phyloP scores from a whole-genome alignment of 2,329 filamentous ascomycete species.

The Ceratocystis destructans region DNA sequence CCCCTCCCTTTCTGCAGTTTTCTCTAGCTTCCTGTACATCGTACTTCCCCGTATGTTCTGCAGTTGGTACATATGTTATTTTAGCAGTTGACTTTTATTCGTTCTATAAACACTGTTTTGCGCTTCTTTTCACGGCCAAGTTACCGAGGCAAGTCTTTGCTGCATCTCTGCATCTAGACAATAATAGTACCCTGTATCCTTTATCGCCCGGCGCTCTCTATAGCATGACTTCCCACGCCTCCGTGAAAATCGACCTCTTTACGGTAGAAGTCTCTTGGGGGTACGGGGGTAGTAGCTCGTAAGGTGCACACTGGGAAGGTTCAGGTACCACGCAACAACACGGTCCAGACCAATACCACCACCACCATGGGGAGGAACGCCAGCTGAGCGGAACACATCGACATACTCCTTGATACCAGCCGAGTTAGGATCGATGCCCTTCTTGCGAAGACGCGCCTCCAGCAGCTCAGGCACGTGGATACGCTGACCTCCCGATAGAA shows the following conservation, averaged over 20 bases:
- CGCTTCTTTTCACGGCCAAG: not conserved
- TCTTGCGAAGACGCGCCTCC: constrained; percentile 59
- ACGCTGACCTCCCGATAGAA: constrained; percentile 82
- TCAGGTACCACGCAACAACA: constrained; percentile 55
- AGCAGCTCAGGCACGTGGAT: constrained; percentile 68
- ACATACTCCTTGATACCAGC: constrained; percentile 80
- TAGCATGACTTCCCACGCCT: not conserved
- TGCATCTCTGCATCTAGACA: not conserved
- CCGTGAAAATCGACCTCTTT: constrained; percentile 18
- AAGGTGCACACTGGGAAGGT: constrained; percentile 45
- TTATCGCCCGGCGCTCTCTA: not conserved
- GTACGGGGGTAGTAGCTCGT: constrained; percentile 46
- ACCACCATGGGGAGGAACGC: constrained; percentile 79
- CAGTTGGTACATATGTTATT: not conserved
- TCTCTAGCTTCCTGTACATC: no score
- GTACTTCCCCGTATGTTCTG: not conserved
- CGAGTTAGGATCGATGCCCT: constrained; percentile 66
- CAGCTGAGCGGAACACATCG: constrained; percentile 64
- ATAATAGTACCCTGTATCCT: not conserved
- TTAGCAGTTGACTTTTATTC: not conserved
- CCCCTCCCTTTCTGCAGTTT: no score
- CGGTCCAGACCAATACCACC: constrained; percentile 83
- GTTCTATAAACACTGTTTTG: constrained; percentile 5
- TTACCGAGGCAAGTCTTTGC: not conserved
- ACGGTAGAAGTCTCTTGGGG: constrained; percentile 45